Base-by-base conservation (phyloP, 257 asterid genomes). In the Solanum neorickii region DNA sequence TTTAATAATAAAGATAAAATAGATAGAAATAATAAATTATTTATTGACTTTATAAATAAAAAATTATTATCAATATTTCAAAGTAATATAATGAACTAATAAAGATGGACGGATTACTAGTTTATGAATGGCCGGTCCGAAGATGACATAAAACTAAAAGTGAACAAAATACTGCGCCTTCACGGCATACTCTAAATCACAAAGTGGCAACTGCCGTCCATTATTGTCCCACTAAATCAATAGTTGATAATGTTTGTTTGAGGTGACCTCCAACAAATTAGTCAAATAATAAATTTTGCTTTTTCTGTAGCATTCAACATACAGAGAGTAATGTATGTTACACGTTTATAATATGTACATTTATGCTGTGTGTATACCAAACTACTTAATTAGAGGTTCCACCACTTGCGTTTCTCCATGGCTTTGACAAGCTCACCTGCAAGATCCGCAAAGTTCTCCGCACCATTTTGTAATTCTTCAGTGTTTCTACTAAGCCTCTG, bases 401-500 rank as follows among this genome's bases (percentile, higher is more conserved):
- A 96, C 98, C 97, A 94, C 87, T 93, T 91, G 23, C 98, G 96
- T 60, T 93, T 92, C 87, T 96, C 98, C 98, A 95, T 95, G 5
- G 87, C 82, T 94, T 91, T 96, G 60, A 96, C 99, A 41, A 96
- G 95, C 93, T 95, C 96, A 9, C 82, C 69, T 12, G 99, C 99
- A 92, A 95, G 75, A 9, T 92, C 88, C 5, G 98, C 94, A 42
- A 95, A 96, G 94, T 90, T 92, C 89, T 94, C 92, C 20, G 98
- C 96, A 72, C 94, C 97, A 52, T 87, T 91, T 87, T 93, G 98
- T 70, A 96, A 94, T 91, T 96, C 99, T 90, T 91, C 96, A 11
- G 94, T 92, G 74, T 93, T 90, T 68, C 66, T 84, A 89, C 92
- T 93, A 25, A 96, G 96, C 91, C 89, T 91, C 98, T 96, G 97